A percentile compares a stretch with the other conserved stretches of the same genome.
phyloP scores from a whole-genome alignment of 2,329 filamentous ascomycete genomes.

The Trichoderma arundinaceum region DNA sequence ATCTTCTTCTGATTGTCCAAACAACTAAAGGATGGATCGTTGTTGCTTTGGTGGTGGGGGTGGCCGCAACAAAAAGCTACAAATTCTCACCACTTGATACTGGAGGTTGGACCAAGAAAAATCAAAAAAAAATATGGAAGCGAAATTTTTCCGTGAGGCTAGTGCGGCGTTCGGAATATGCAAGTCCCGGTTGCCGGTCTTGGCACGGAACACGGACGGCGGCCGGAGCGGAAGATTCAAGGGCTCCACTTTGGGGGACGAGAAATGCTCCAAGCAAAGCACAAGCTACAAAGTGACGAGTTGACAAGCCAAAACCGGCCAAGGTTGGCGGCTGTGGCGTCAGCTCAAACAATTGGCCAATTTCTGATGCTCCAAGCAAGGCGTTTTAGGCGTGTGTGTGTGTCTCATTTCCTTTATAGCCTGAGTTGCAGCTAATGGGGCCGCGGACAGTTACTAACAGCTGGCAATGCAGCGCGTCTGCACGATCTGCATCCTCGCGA shows the following conservation, averaged over 20 bases:
- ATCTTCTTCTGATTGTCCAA: neutral
- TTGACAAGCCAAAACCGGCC: too few species aligned
- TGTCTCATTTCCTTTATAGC: too few species aligned
- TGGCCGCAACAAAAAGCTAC: slow-evolving; percentile 5
- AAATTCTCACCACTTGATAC: slow-evolving; percentile 16
- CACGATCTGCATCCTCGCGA: slow-evolving; percentile 15
- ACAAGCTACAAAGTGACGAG: too few species aligned
- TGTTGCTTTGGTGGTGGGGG: slow-evolving; percentile 39
- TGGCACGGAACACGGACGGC: slow-evolving; percentile 35
- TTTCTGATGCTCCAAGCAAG: too few species aligned
- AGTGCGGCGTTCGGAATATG: slow-evolving; percentile 45
- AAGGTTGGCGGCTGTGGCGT: too few species aligned
- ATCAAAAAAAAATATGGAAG: slow-evolving; percentile 36
- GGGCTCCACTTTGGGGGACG: slow-evolving; percentile 31
- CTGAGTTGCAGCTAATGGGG: too few species aligned
- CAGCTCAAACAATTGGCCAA: too few species aligned
- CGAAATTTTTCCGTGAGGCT: slow-evolving; percentile 37
- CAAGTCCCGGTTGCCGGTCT: slow-evolving; percentile 39
- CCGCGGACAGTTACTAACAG: too few species aligned
- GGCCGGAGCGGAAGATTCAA: slow-evolving; percentile 32
- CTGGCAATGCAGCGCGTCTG: slow-evolving; percentile 7
- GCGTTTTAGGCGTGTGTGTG: too few species aligned
- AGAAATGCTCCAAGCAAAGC: neutral
- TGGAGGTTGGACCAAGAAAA: slow-evolving; percentile 25
- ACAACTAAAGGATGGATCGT: neutral